Conservation (phyloP, 257 asterid species). For the Phtheirospermum japonicum region DNA sequence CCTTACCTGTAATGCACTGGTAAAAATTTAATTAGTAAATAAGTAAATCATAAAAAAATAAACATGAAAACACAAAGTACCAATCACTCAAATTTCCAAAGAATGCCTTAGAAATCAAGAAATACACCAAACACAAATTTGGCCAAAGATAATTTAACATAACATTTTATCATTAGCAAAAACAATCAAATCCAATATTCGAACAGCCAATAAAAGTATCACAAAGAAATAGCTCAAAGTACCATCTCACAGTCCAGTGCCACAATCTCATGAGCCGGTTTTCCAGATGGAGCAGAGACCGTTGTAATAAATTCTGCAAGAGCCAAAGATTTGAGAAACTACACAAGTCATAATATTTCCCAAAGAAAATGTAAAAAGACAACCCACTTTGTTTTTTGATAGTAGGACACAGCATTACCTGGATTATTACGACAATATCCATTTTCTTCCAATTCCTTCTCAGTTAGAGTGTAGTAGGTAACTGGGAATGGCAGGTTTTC, state of each 20-base stretch:
- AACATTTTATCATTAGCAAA: neutral
- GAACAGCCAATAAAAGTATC: conserved; percentile 8
- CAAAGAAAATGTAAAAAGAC: neutral
- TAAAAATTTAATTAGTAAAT: conserved; percentile 20
- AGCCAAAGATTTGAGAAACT: conserved; percentile 22
- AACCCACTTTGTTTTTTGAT: neutral
- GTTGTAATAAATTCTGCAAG: conserved; percentile 73
- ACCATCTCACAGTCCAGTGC: conserved; percentile 98
- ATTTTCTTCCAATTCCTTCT: conserved; percentile 83
- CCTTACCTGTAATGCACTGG: conserved; percentile 83
- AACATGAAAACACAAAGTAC: neutral
- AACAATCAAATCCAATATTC: neutral
- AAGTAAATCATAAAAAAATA: neutral
- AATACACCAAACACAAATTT: conserved; percentile 4
- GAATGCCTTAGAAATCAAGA: conserved; percentile 11
- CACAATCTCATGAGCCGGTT: conserved; percentile 61
- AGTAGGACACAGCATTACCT: conserved; percentile 45
- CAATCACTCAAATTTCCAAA: conserved; percentile 9
- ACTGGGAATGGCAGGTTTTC: conserved; percentile 73
- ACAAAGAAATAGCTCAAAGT: conserved; percentile 22
- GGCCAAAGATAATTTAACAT: conserved; percentile 2
- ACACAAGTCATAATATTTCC: neutral
- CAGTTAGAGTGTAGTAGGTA: conserved; percentile 70
- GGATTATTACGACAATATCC: conserved; percentile 58
- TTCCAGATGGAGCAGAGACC: conserved; percentile 74